A percentile compares a stretch with the other conserved stretches of the same genome.
These are phyloP conservation scores for Barnettozyma salicaria DNA, from an alignment of 805 yeast species.

Conservation along the genomic window DNA sequence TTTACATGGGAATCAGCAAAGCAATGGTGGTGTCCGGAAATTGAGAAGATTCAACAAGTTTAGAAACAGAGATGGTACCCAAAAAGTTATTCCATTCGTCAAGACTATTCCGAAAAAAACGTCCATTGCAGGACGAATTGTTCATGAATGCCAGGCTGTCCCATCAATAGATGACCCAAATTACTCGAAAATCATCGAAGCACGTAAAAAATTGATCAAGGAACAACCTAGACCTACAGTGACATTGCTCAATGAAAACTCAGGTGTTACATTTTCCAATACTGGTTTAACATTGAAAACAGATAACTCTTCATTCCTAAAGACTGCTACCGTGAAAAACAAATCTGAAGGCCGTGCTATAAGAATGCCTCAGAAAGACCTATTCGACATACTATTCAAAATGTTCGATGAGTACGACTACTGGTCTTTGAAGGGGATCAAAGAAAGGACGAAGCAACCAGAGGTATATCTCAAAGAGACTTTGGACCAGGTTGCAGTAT, in stretches of 20 bases:
- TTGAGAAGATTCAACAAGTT: constrained; percentile 33
- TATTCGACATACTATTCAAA: constrained; percentile 80
- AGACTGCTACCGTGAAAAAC: constrained; percentile 37
- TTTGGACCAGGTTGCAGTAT: constrained; percentile 78
- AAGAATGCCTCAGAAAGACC: constrained; percentile 88
- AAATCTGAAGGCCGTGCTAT: constrained; percentile 76
- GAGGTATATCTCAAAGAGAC: constrained; percentile 89
- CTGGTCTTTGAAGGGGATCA: constrained; percentile 92
- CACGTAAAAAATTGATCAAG: constrained; percentile 43
- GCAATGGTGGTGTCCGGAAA: constrained; percentile 4
- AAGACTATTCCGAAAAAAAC: constrained; percentile 88
- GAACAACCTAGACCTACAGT: constrained; percentile 52
- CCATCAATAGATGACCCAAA: constrained; percentile 72
- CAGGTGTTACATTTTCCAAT: constrained; percentile 83
- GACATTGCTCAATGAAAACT: constrained; percentile 68
- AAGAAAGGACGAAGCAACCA: constrained; percentile 93
- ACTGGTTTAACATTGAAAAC: constrained; percentile 79
- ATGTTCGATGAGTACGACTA: constrained; percentile 92
- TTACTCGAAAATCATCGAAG: constrained; percentile 57
- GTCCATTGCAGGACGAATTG: constrained; percentile 75
- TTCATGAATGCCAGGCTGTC: constrained; percentile 85
- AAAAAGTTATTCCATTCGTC: constrained; percentile 67
- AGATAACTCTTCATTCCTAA: constrained; percentile 66
- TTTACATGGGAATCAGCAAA: constrained; percentile 21
- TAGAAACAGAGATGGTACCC: constrained; percentile 31